phyloP scores from a whole-genome alignment of 768 basidiomycete species.

The Suillus weaverae region DNA sequence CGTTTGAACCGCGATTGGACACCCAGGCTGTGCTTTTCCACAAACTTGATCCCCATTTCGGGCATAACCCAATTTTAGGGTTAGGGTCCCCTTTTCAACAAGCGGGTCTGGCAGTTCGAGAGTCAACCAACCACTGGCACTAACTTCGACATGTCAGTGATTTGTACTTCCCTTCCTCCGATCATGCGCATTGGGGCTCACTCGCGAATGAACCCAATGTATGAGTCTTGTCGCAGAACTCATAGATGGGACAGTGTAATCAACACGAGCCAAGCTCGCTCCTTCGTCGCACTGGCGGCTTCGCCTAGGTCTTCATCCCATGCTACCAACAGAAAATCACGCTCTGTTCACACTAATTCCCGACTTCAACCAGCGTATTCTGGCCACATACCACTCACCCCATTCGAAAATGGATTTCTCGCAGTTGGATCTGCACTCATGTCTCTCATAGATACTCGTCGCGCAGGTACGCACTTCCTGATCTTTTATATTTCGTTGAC shows the following conservation, averaged over 20 bases:
- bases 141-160: neutral
- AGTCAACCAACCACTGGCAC: neutral
- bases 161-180: no score
- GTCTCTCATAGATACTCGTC: slow-evolving; percentile 75
- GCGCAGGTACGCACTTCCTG: slow-evolving; percentile 65
- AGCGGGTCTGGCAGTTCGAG: neutral
- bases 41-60: neutral
- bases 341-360: slow-evolving; percentile 15
- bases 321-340: slow-evolving; percentile 3
- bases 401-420: slow-evolving; percentile 82
- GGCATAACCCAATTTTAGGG: slow-evolving; percentile 2
- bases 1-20: neutral
- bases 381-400: slow-evolving; percentile 79
- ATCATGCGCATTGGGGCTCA: neutral
- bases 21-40: neutral
- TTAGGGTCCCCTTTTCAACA: neutral
- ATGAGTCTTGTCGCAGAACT: neutral
- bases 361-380: slow-evolving; percentile 55
- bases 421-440: slow-evolving; percentile 84
- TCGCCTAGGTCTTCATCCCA: neutral
- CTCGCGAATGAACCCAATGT: neutral
- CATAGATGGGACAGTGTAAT: neutral
- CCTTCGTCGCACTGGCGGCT: neutral
- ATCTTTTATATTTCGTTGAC: neutral
- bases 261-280: neutral